Evolutionary conservation across 768 basidiomycete genomes (phyloP).

Genomic region (Termitomyces sp.): DNA sequence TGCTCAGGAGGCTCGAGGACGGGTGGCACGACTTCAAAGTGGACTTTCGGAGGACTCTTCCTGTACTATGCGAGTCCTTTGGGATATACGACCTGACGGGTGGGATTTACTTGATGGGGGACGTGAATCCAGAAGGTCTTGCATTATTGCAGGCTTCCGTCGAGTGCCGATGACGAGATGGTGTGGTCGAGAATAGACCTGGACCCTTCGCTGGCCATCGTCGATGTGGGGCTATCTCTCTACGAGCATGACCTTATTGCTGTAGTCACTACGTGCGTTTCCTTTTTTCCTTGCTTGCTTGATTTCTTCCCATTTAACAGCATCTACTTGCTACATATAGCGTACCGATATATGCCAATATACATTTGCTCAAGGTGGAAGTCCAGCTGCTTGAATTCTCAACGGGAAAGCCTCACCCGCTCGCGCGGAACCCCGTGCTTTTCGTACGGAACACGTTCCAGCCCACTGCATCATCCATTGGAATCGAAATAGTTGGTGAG

Average conservation of each 20-base stretch:
- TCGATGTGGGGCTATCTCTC: constrained; percentile 38
- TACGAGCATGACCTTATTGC: constrained; percentile 41
- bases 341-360: neutral
- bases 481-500: constrained; percentile 40
- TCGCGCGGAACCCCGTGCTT: constrained; percentile 22
- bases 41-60: constrained; percentile 5
- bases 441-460: constrained; percentile 19
- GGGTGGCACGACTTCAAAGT: constrained; percentile 9
- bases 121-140: constrained; percentile 19
- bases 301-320: neutral
- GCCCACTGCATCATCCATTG: constrained; percentile 23
- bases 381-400: constrained; percentile 27
- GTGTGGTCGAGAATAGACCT: constrained; percentile 25
- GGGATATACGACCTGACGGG: constrained; percentile 39
- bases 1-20: constrained; percentile 3
- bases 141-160: constrained; percentile 29
- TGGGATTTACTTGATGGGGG: constrained; percentile 34
- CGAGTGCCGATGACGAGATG: constrained; percentile 15
- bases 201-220: constrained; percentile 18
- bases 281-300: neutral
- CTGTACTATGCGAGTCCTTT: constrained; percentile 7
- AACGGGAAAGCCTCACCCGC: constrained; percentile 30
- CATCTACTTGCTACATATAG: neutral
- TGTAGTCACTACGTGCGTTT: constrained; percentile 32
- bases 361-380: constrained; percentile 4